Evolutionary conservation across 495 filamentous ascomycete genomes (phyloP), one percentile per base, ranked within the genome.

Genomic region (Daldinia grandis): DNA sequence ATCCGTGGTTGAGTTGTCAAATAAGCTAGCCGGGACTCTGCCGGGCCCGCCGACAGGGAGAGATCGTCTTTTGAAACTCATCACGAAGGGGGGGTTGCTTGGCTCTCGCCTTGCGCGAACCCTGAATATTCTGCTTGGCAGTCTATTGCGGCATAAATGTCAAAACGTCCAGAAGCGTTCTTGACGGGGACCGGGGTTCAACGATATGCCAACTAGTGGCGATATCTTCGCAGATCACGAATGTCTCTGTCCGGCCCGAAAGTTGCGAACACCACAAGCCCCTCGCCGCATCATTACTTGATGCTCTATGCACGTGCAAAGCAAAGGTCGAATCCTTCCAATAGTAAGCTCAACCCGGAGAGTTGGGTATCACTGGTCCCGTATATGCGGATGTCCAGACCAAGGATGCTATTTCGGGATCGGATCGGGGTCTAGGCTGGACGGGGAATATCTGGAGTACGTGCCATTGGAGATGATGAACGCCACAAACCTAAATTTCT

Each of bases 21-120:
- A 50, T 25, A n/a, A 28, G 61, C 57, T 73, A 61, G 33, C 40
- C 59, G 65, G 64, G 59, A 65, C 56, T 40, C 37, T 65, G 55
- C 64, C 65, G 64, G 69, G 25, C 55, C 69, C 69, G 28, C 57
- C 55, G 50, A 64, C 37, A 55, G 64, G 59, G 64, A 56, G 57
- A 73, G 64, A 58, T 68, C 65, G 57, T 62, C 61, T 65, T 68
- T 61, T 68, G 70, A 68, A 73, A 73, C 65, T 59, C 55, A 38
- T 42, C 65, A 55, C 61, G 65, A n/a, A n/a, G n/a, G 55, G 64
- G 63, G 60, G 60, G 15, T 61, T 68, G 50, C 70, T 73, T 65
- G 70, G 38, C 70, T 56, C 54, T 68, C 59, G 56, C 62, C 49
- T 38, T 66, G 31, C n/a, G 27, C 33, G 40, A 38, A 38, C 56